These are phyloP conservation scores for Stygiomarasmius scandens DNA, from an alignment of 1,284 basidiomycete species.

Conservation along the genomic window DNA sequence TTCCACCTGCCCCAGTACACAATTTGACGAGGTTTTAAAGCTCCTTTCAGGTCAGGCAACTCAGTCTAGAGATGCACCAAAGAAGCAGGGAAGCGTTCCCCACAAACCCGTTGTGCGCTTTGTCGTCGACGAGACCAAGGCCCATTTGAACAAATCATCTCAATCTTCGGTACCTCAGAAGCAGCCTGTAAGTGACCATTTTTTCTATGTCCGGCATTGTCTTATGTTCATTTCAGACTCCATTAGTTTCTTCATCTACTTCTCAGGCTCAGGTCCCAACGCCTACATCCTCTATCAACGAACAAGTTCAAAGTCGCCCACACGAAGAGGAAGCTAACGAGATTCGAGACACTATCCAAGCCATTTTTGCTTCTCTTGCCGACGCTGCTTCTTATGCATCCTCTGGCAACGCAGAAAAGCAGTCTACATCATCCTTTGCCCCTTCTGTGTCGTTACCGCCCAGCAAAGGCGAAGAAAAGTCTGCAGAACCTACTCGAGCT, in stretches of 20 bases:
- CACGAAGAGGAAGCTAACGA: slow-evolving; percentile 33
- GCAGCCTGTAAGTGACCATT: no score
- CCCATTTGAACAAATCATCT: no score
- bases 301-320: slow-evolving; percentile 33
- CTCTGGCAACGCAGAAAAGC: not conserved
- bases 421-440: not conserved
- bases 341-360: slow-evolving; percentile 38
- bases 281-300: slow-evolving; percentile 26
- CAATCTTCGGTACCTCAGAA: no score
- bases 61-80: not conserved
- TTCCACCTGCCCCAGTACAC: no score
- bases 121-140: no score
- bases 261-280: not conserved
- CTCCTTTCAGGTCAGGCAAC: slow-evolving; percentile 1
- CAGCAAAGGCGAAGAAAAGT: slow-evolving; percentile 25
- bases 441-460: slow-evolving; percentile 3
- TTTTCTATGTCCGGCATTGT: no score
- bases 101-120: not conserved
- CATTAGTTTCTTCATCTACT: no score
- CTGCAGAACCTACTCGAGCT: slow-evolving; percentile 20
- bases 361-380: slow-evolving; percentile 34
- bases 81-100: not conserved
- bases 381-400: not conserved
- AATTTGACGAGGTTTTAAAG: slow-evolving; percentile 5
- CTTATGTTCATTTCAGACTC: no score